phyloP scores from a whole-genome alignment of 768 basidiomycete species.

The Candolleomyces eurysporus region DNA sequence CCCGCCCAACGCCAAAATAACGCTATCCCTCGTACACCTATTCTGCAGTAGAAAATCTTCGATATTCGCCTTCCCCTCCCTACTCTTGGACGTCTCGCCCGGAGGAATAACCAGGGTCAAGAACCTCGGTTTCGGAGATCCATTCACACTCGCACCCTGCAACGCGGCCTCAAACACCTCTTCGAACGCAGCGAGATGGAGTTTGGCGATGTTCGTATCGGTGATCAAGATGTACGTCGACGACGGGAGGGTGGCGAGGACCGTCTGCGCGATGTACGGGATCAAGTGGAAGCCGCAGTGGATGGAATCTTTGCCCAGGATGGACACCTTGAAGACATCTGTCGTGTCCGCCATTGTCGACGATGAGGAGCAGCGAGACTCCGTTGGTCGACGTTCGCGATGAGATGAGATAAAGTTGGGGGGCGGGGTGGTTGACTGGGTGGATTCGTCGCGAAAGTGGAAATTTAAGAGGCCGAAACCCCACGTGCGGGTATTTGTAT shows the following conservation, averaged over 20 bases:
- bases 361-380: neutral
- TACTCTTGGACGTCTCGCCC: conserved; percentile 90
- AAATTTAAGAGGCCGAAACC: neutral
- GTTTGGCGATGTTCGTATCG: conserved; percentile 83
- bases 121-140: conserved; percentile 54
- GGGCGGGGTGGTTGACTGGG: neutral
- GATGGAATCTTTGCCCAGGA: conserved; percentile 82
- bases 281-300: conserved; percentile 94
- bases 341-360: conserved; percentile 31
- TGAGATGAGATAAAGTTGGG: neutral
- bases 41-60: conserved; percentile 91
- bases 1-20: conserved; percentile 91
- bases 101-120: conserved; percentile 78
- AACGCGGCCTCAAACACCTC: conserved; percentile 57
- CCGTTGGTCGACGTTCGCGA: neutral
- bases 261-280: conserved; percentile 77
- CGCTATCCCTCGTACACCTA: conserved; percentile 89
- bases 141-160: conserved; percentile 13
- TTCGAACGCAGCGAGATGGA: conserved; percentile 72
- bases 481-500: neutral
- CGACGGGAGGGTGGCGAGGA: conserved; percentile 67
- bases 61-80: conserved; percentile 88
- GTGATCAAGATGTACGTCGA: conserved; percentile 92
- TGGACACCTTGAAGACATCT: conserved; percentile 76
- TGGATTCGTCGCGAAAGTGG: neutral